Evolutionary conservation across 129 eudicot genomes (phyloP).

Genomic region (Apium graveolens): DNA sequence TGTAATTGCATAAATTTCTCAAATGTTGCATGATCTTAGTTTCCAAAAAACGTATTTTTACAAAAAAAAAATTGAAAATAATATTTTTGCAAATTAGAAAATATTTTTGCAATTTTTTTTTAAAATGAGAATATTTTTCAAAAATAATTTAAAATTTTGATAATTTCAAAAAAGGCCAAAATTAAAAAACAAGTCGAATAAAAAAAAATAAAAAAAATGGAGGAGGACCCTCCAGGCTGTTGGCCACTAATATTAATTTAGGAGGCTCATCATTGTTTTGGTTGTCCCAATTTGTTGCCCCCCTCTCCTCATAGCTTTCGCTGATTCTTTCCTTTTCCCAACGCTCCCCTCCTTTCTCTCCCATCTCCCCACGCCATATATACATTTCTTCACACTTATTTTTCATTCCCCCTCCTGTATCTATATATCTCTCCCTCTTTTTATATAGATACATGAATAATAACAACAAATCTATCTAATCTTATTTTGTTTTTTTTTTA

Average conservation of each 20-base stretch:
- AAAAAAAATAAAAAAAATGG: too few species aligned
- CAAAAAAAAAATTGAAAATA: too few species aligned
- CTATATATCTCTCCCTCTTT: not conserved
- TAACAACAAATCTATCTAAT: not conserved
- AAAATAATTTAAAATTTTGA: too few species aligned
- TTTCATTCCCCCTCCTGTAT: not conserved
- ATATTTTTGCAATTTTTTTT: too few species aligned
- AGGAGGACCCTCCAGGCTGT: not conserved
- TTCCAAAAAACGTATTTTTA: too few species aligned
- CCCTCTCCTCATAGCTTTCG: not conserved
- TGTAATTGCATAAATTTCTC: too few species aligned
- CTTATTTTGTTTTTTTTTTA: too few species aligned
- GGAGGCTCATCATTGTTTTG: not conserved
- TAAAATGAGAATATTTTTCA: too few species aligned
- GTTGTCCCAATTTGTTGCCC: not conserved
- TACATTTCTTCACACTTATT: not conserved
- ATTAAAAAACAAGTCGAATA: too few species aligned
- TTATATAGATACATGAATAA: not conserved
- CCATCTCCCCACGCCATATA: slow-evolving; percentile 1
- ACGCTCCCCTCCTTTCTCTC: slow-evolving; percentile 7
- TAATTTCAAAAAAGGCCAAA: too few species aligned
- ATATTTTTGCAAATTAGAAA: too few species aligned
- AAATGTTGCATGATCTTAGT: too few species aligned
- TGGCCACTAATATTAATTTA: not conserved
- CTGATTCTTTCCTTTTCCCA: slow-evolving; percentile 6